Percentiles rank a stretch among this genome's conserved stretches.
Conservation (phyloP, 441 rosid genomes). For the Flueggea neowawraea region DNA sequence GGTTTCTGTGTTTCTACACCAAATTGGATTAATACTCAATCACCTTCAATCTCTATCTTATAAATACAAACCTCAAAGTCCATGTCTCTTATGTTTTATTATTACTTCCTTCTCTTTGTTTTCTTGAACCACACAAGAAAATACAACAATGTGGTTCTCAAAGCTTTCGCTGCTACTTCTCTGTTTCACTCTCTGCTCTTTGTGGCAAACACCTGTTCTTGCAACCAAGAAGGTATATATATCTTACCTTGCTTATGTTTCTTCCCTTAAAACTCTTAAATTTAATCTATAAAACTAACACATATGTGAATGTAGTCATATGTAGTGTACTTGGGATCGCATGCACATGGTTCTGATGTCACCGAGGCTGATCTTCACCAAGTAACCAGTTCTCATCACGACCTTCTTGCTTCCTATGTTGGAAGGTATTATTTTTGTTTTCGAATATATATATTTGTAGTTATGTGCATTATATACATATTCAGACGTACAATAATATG, state of each 20-base stretch:
- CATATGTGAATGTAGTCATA: conserved; percentile 30
- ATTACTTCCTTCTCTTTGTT: not conserved
- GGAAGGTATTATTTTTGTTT: conserved; percentile 31
- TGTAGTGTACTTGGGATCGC: conserved; percentile 72
- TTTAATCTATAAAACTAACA: not conserved
- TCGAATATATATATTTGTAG: not conserved
- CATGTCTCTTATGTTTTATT: not conserved
- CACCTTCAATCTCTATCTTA: no score
- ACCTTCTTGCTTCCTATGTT: conserved; percentile 42
- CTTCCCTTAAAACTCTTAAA: not conserved
- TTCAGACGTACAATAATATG: not conserved
- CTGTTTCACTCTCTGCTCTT: conserved; percentile 8
- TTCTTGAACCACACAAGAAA: not conserved
- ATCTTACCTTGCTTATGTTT: not conserved
- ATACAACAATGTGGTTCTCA: conserved; percentile 16
- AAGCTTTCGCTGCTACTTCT: conserved; percentile 20
- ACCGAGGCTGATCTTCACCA: conserved; percentile 25
- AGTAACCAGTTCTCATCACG: conserved; percentile 37
- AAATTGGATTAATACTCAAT: no score
- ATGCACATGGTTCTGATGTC: conserved; percentile 30
- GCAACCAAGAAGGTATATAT: conserved; percentile 32
- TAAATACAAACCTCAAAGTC: no score
- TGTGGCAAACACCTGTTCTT: conserved; percentile 23
- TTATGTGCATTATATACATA: not conserved
- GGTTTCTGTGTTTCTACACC: no score